These are phyloP conservation scores for Aspergillus fischeri DNA, from an alignment of 2,329 filamentous ascomycete species.

Conservation along the genomic window DNA sequence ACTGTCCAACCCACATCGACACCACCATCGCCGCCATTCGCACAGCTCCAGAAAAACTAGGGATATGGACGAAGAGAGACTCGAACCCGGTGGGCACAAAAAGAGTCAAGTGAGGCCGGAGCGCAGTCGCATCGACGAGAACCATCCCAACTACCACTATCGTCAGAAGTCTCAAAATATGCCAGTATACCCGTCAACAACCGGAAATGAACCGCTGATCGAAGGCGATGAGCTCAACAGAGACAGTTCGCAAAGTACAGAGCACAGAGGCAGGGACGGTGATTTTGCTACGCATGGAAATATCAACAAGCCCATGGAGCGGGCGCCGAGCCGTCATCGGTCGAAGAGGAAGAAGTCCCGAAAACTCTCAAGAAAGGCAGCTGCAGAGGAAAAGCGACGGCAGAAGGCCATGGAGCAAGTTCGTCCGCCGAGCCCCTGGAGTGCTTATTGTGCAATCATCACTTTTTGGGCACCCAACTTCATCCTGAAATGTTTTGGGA, in stretches of 20 bases:
- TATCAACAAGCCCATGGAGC: slow-evolving; percentile 41
- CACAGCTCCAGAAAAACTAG: slow-evolving; percentile 45
- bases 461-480: slow-evolving; percentile 94
- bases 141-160: slow-evolving; percentile 95
- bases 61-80: slow-evolving; percentile 49
- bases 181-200: slow-evolving; percentile 83
- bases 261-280: slow-evolving; percentile 43
- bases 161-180: slow-evolving; percentile 92
- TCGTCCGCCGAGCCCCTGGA: slow-evolving; percentile 84
- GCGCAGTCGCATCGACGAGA: slow-evolving; percentile 74
- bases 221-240: slow-evolving; percentile 62
- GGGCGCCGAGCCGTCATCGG: slow-evolving; percentile 35
- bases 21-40: slow-evolving; percentile 38
- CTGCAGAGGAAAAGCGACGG: slow-evolving; percentile 57
- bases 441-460: slow-evolving; percentile 86
- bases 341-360: slow-evolving; percentile 59
- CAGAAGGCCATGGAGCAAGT: slow-evolving; percentile 61
- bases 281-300: slow-evolving; percentile 31
- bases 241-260: slow-evolving; percentile 61
- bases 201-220: slow-evolving; percentile 81
- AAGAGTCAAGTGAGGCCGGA: slow-evolving; percentile 87
- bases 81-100: slow-evolving; percentile 60
- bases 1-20: slow-evolving; percentile 33
- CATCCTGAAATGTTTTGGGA: slow-evolving; percentile 78
- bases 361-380: slow-evolving; percentile 52